Conservation (phyloP, 305 asterid genomes). For the Rubia occidens region DNA sequence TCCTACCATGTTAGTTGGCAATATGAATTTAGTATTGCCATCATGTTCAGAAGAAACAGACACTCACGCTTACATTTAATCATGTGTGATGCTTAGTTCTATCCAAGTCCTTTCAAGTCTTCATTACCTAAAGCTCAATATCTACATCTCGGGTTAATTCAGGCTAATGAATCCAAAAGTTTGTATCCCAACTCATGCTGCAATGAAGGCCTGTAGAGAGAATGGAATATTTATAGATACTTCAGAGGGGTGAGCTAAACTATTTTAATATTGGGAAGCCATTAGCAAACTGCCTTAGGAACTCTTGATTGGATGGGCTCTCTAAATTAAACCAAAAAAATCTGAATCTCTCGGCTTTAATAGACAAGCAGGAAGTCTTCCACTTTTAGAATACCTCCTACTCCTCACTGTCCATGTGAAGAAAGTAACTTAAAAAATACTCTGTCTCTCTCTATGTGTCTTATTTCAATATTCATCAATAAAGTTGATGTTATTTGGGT, state of each 20-base stretch:
- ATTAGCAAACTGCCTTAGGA: not conserved
- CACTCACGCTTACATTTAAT: not conserved
- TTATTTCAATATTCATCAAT: too few relatives aligned
- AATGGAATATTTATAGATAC: not conserved
- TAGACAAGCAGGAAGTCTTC: not conserved
- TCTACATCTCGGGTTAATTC: not conserved
- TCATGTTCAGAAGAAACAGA: not conserved
- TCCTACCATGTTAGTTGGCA: not conserved
- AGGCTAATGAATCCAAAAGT: not conserved
- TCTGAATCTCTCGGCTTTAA: not conserved
- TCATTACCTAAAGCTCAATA: too few relatives aligned
- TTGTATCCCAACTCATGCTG: not conserved
- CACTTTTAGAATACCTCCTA: not conserved
- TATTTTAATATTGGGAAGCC: not conserved
- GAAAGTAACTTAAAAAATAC: not conserved
- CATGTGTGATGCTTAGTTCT: not conserved
- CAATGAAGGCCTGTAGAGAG: not conserved
- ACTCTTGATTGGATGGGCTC: not conserved
- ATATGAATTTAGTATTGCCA: not conserved
- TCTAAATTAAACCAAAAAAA: not conserved
- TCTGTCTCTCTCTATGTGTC: too few relatives aligned
- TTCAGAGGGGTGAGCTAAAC: not conserved
- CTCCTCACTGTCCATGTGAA: not conserved
- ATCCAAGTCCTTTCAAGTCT: not conserved
- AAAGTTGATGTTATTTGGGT: not conserved